phyloP scores from a whole-genome alignment of 768 basidiomycete species.

The Pholiota microspora region DNA sequence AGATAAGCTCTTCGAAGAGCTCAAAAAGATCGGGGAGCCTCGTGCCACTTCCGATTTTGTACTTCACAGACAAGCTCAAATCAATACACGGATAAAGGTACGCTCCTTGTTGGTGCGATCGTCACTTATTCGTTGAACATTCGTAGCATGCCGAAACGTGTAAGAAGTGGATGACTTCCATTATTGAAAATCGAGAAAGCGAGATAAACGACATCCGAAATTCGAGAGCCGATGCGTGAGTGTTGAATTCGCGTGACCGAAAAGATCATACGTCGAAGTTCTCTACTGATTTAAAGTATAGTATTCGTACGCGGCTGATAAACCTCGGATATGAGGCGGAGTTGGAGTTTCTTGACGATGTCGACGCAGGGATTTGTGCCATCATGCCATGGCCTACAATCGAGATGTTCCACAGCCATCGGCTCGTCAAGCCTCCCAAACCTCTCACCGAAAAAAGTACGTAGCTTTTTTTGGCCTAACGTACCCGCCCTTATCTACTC shows the following conservation, averaged over 20 bases:
- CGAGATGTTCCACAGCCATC: not conserved
- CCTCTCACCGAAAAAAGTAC: conserved; percentile 6
- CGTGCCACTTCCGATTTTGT: conserved; percentile 12
- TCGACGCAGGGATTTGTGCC: not conserved
- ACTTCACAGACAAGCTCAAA: conserved; percentile 4
- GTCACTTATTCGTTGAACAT: not conserved
- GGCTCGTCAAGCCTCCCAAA: conserved; percentile 12
- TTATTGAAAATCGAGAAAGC: conserved; percentile 4
- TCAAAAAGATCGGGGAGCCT: not conserved
- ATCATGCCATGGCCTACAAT: not conserved
- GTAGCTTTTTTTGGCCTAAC: not conserved
- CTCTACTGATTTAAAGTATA: not conserved
- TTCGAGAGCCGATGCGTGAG: conserved; percentile 7
- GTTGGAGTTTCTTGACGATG: conserved; percentile 12
- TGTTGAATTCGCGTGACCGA: no score
- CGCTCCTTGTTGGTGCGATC: not conserved
- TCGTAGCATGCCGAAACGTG: conserved; percentile 6
- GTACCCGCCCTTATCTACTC: not conserved
- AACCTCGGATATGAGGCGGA: conserved; percentile 12
- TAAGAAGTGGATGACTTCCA: conserved; percentile 2
- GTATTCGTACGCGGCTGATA: conserved; percentile 10
- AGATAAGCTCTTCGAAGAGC: conserved; percentile 18
- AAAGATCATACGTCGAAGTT: no score
- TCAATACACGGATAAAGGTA: not conserved
- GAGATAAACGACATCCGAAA: conserved; percentile 13